phyloP scores from a whole-genome alignment of 2,329 filamentous ascomycete species.

The Fusarium veterinarium region DNA sequence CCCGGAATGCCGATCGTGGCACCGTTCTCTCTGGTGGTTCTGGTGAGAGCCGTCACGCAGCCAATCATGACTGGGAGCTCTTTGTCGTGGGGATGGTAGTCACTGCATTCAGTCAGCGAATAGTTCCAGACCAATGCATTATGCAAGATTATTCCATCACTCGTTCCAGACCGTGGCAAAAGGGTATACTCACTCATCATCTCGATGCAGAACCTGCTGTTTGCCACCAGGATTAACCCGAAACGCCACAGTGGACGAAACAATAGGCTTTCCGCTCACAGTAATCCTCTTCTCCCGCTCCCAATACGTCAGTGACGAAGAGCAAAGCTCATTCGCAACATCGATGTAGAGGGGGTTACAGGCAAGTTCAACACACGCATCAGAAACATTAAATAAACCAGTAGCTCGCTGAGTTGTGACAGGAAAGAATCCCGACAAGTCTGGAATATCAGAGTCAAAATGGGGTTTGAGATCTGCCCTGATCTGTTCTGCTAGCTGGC shows the following conservation, averaged over 20 bases:
- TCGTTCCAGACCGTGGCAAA: background rate
- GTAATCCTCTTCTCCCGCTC: background rate
- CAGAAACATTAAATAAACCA: constrained; percentile 52
- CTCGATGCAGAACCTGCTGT: constrained; percentile 53
- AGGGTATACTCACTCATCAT: constrained; percentile 12
- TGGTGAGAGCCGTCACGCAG: constrained; percentile 49
- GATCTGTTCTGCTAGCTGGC: constrained; percentile 49
- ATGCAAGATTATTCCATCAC: background rate
- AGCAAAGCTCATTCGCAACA: constrained; percentile 16
- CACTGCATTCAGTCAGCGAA: background rate
- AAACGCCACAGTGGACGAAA: constrained; percentile 53
- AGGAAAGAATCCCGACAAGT: constrained; percentile 55
- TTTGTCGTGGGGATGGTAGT: constrained; percentile 16
- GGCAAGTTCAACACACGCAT: constrained; percentile 52
- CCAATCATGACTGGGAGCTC: constrained; percentile 27
- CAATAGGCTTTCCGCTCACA: constrained; percentile 50
- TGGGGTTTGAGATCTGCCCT: constrained; percentile 52
- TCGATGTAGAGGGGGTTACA: constrained; percentile 40
- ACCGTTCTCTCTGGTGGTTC: constrained; percentile 55
- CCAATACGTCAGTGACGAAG: constrained; percentile 16
- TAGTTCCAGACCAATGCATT: background rate
- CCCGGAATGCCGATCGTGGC: constrained; percentile 56
- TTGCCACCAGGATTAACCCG: constrained; percentile 54
- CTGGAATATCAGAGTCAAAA: constrained; percentile 51
- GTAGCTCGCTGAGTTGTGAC: constrained; percentile 53